Conservation (phyloP, 1,284 basidiomycete species). For the Sphaerobolus stellatus region DNA sequence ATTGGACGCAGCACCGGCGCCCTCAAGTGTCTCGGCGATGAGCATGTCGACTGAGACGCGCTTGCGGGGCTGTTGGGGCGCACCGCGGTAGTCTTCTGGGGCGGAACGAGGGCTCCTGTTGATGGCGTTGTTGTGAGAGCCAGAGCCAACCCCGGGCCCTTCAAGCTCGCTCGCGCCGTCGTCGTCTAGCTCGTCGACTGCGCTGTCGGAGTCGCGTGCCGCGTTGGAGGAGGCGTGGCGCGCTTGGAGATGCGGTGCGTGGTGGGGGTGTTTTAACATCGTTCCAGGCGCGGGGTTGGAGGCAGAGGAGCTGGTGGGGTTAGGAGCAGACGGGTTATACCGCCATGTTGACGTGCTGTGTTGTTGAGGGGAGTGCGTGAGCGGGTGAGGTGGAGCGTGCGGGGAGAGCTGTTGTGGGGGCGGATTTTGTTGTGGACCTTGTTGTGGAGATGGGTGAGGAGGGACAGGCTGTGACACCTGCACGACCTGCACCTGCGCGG, state of each 20-base stretch:
- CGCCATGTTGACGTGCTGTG: neutral
- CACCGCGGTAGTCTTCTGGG: too few species aligned
- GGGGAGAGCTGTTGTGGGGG: neutral
- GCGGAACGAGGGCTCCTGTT: too few species aligned
- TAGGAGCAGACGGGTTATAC: too few species aligned
- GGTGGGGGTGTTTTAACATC: neutral
- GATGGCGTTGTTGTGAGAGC: too few species aligned
- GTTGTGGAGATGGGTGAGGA: neutral
- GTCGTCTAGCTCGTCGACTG: constrained; percentile 4
- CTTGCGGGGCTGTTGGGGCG: too few species aligned
- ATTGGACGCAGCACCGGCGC: constrained; percentile 6
- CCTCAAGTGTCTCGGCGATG: constrained; percentile 32
- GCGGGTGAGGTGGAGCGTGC: neutral
- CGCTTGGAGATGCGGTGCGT: neutral
- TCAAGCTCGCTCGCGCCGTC: neutral
- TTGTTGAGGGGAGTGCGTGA: neutral
- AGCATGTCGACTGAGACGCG: constrained; percentile 52
- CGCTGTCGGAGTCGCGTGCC: neutral
- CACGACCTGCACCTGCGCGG: too few species aligned
- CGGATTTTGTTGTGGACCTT: neutral
- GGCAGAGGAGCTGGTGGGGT: neutral
- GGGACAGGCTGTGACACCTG: neutral
- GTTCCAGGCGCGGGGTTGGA: neutral
- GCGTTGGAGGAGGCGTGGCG: too few species aligned
- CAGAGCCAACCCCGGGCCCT: neutral